These are phyloP conservation scores for Boletus pseudopeckii DNA, from an alignment of 768 basidiomycete genomes.

Conservation along the genomic window DNA sequence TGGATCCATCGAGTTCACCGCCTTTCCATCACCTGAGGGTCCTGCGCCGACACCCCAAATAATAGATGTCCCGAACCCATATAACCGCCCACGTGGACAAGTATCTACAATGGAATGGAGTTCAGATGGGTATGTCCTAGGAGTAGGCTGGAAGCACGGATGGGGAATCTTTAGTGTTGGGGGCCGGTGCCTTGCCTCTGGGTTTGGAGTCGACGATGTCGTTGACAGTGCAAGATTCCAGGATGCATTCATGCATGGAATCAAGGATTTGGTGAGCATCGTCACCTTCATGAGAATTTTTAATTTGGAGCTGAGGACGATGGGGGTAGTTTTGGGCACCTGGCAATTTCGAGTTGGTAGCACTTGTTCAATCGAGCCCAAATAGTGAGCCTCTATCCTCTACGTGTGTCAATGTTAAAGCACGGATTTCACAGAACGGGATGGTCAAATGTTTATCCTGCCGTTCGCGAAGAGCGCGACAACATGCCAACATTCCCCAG, in stretches of 20 bases:
- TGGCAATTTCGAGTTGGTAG: conserved; percentile 86
- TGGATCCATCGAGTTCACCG: conserved; percentile 63
- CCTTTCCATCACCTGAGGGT: conserved; percentile 65
- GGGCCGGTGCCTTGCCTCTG: conserved; percentile 80
- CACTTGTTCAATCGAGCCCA: conserved; percentile 55
- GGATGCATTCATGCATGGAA: conserved; percentile 83
- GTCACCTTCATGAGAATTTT: not conserved
- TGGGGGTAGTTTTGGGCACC: conserved; percentile 81
- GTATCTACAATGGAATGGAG: conserved; percentile 84
- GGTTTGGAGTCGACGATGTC: conserved; percentile 63
- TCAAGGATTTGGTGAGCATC: conserved; percentile 61
- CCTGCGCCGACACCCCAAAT: conserved; percentile 55
- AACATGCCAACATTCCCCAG: conserved; percentile 87
- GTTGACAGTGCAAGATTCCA: conserved; percentile 62
- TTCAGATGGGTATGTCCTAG: conserved; percentile 91
- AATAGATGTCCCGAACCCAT: conserved; percentile 60
- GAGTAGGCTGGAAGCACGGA: conserved; percentile 85
- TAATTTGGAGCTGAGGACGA: conserved; percentile 1
- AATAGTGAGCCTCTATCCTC: conserved; percentile 40
- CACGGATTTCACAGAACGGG: conserved; percentile 38
- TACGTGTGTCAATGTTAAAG: not conserved
- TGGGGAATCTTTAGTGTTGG: conserved; percentile 92
- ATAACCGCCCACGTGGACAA: conserved; percentile 54
- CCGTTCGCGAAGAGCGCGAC: conserved; percentile 96
- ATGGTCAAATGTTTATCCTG: conserved; percentile 76